Evolutionary conservation across 2,329 filamentous ascomycete species (phyloP), one percentile per base, ranked within the genome.

Genomic region (Mycosphaerelloides madeirae): DNA sequence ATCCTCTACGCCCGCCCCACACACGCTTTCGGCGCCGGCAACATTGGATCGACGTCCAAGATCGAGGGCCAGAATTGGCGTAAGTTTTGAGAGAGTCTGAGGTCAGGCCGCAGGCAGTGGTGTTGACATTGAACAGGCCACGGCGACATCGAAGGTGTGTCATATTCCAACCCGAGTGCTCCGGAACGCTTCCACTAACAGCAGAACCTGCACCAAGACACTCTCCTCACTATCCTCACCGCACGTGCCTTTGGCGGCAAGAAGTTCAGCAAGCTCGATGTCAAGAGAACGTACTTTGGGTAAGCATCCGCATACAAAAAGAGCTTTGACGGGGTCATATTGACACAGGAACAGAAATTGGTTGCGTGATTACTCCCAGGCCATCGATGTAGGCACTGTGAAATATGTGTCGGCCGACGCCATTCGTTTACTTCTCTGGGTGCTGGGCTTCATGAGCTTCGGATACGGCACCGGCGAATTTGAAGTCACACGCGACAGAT

Each of bases 181-280:
- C n/a, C n/a, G n/a, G n/a, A n/a, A n/a, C n/a, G n/a, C n/a, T n/a
- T n/a, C n/a, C n/a, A n/a, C n/a, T n/a, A n/a, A n/a, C n/a, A n/a
- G n/a, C n/a, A n/a, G n/a, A n/a, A n/a, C n/a, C n/a, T n/a, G n/a
- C n/a, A n/a, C n/a, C n/a, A n/a, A n/a, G 72, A 75, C 36, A 79
- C 84, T 48, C 68, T 73, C 59, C 69, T 75, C 38, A 69, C 69
- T 35, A 71, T 68, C 5, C 70, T 74, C 32, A 71, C 71, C 64
- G 79, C 81, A 33, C 75, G 77, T 48, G 75, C 76, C 31, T 74
- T 77, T 29, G 80, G 79, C 52, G 79, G 79, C 56, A 89, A 90
- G 73, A 94, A 90, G 62, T 95, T 95, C 69, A 81, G 79, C 73
- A 93, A 93, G 72, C 79, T 95, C 61, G 85, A 53, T 62, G 38